Conservation (phyloP, 306 rosid species). For the Prunus mongolica region DNA sequence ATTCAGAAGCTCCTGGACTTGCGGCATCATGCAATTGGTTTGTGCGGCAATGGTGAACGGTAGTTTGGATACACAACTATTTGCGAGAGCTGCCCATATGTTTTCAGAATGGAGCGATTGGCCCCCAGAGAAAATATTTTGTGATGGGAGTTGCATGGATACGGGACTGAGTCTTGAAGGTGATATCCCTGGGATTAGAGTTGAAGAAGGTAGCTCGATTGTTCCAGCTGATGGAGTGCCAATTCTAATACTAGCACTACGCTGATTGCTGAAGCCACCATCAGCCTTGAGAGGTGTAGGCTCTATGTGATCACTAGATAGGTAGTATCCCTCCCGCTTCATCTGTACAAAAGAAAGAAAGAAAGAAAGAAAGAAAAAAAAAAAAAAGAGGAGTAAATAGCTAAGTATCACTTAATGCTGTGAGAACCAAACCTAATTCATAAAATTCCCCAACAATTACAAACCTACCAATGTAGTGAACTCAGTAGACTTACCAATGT, state of each 20-base stretch:
- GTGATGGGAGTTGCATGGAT: conserved; percentile 9
- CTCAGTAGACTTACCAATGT: conserved; percentile 31
- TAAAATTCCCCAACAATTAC: background rate
- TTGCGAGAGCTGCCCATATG: background rate
- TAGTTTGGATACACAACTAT: background rate
- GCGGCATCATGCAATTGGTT: conserved; percentile 11
- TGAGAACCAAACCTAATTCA: conserved; percentile 2
- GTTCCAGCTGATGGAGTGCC: conserved; percentile 4
- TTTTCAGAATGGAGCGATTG: conserved; percentile 2
- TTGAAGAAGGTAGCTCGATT: conserved; percentile 1
- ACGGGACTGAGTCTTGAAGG: background rate
- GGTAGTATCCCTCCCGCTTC: conserved; percentile 36
- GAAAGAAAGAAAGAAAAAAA: background rate
- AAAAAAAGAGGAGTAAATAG: background rate
- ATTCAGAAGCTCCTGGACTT: conserved; percentile 4
- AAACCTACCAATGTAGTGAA: conserved; percentile 33
- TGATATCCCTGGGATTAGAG: conserved; percentile 5
- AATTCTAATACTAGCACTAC: background rate
- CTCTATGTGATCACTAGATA: conserved; percentile 13
- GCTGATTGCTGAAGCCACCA: conserved; percentile 8
- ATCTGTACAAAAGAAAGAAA: conserved; percentile 22
- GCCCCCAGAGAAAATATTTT: conserved; percentile 1
- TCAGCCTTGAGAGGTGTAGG: background rate
- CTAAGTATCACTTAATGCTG: background rate
- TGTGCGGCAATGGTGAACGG: conserved; percentile 14